Percentiles rank a stretch among this genome's conserved stretches.
Conservation (phyloP, 1,139 yeast species). For the Zhuliangozyma blackwelliae region DNA sequence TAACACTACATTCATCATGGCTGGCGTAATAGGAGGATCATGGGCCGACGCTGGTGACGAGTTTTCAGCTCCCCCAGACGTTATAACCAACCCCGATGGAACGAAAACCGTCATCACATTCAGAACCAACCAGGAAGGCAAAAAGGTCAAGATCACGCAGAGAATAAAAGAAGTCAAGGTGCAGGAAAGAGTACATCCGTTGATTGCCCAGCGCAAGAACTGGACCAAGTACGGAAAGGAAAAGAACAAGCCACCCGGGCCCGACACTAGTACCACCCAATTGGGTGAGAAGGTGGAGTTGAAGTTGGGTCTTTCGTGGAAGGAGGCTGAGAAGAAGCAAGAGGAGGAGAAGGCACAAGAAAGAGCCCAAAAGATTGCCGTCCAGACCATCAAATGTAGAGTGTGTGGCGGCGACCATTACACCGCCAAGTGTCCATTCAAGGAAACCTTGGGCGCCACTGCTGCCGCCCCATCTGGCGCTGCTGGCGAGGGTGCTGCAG, state of each 20-base stretch:
- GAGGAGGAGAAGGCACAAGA: conserved; percentile 59
- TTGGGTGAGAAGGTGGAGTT: conserved; percentile 78
- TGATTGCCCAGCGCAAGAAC: conserved; percentile 66
- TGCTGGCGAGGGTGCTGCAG: conserved; percentile 22
- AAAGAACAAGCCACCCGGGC: conserved; percentile 72
- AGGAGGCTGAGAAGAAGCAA: conserved; percentile 54
- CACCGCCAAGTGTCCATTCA: conserved; percentile 94
- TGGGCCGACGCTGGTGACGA: conserved; percentile 74
- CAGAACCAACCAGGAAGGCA: conserved; percentile 72
- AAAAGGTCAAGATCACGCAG: conserved; percentile 84
- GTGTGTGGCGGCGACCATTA: conserved; percentile 92
- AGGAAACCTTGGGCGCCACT: conserved; percentile 72
- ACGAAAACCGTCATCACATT: conserved; percentile 83
- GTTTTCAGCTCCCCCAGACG: conserved; percentile 65
- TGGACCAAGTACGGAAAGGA: conserved; percentile 87
- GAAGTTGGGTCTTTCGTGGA: conserved; percentile 69
- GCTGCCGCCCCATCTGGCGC: conserved; percentile 26
- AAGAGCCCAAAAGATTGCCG: conserved; percentile 43
- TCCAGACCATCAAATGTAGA: conserved; percentile 69
- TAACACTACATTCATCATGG: too few species aligned
- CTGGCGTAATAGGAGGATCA: conserved; percentile 35
- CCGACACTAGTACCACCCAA: conserved; percentile 84
- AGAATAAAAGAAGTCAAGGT: conserved; percentile 72
- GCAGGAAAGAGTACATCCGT: conserved; percentile 76
- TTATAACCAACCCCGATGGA: conserved; percentile 78